Evolutionary conservation across 768 basidiomycete species (phyloP).

Genomic region (Sistotremastrum niveocremeum): DNA sequence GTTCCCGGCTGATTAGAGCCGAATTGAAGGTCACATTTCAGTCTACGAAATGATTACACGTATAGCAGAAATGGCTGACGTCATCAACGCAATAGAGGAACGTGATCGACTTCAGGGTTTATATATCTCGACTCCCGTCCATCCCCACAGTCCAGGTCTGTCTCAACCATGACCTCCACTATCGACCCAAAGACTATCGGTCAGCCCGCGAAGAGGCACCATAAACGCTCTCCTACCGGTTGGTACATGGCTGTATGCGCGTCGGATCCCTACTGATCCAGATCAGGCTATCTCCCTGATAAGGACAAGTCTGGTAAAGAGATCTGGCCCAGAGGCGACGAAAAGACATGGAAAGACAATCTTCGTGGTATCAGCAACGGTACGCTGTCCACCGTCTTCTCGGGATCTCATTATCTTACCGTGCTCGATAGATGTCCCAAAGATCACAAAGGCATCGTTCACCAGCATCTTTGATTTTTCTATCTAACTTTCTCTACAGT

Average conservation of each 20-base stretch:
- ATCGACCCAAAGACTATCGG: conserved; percentile 56
- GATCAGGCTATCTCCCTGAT: conserved; percentile 63
- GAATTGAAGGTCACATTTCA: too few species aligned
- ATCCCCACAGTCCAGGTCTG: background rate
- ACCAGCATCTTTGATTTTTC: conserved; percentile 2
- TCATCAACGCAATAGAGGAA: too few species aligned
- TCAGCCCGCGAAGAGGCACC: conserved; percentile 43
- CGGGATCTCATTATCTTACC: conserved; percentile 1
- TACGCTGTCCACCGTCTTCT: conserved; percentile 12
- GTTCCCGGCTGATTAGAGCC: too few species aligned
- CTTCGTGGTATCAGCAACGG: conserved; percentile 46
- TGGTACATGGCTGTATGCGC: conserved; percentile 21
- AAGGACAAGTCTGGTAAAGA: conserved; percentile 65
- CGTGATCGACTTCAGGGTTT: too few species aligned
- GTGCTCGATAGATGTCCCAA: background rate
- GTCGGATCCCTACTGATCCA: background rate
- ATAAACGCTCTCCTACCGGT: conserved; percentile 45
- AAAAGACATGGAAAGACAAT: conserved; percentile 55
- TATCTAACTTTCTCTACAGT: conserved; percentile 20
- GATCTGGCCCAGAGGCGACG: conserved; percentile 76
- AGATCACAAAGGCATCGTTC: background rate
- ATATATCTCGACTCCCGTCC: background rate
- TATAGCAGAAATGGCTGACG: too few species aligned
- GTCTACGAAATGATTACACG: too few species aligned
- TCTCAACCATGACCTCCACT: conserved; percentile 40